phyloP scores from a whole-genome alignment of 1,284 basidiomycete genomes.

The Cerrena zonata region DNA sequence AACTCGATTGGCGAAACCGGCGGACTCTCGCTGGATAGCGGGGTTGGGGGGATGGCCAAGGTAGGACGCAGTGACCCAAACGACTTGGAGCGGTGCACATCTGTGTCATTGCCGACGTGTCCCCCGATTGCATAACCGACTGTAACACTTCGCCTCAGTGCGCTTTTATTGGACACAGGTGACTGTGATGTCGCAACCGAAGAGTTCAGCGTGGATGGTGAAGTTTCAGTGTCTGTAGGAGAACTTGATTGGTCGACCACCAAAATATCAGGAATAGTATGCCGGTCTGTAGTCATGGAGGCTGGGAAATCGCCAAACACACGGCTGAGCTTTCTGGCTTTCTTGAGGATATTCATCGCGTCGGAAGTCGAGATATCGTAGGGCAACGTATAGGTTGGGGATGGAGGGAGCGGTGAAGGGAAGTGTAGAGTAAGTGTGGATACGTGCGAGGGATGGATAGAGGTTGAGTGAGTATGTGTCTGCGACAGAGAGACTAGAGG shows the following conservation, averaged over 20 bases:
- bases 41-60: conserved; percentile 14
- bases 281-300: conserved; percentile 16
- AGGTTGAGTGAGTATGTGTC: conserved; percentile 1
- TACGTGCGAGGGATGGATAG: not conserved
- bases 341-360: conserved; percentile 36
- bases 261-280: conserved; percentile 12
- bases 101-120: conserved; percentile 5
- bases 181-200: conserved; percentile 10
- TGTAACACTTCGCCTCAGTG: conserved; percentile 22
- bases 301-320: conserved; percentile 35
- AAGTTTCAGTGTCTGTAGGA: conserved; percentile 5
- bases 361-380: conserved; percentile 32
- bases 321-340: conserved; percentile 38
- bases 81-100: conserved; percentile 23
- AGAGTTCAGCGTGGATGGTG: conserved; percentile 12
- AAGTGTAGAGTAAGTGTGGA: not conserved
- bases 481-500: conserved; percentile 2
- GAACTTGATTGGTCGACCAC: conserved; percentile 14
- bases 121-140: conserved; percentile 14
- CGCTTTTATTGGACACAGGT: conserved; percentile 9
- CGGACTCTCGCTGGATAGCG: not conserved
- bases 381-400: conserved; percentile 19
- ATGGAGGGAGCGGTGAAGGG: conserved; percentile 13
- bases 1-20: conserved; percentile 17
- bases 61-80: conserved; percentile 20